phyloP scores from a whole-genome alignment of 2,329 filamentous ascomycete species.

The Aspergillus ochraceoroseus region DNA sequence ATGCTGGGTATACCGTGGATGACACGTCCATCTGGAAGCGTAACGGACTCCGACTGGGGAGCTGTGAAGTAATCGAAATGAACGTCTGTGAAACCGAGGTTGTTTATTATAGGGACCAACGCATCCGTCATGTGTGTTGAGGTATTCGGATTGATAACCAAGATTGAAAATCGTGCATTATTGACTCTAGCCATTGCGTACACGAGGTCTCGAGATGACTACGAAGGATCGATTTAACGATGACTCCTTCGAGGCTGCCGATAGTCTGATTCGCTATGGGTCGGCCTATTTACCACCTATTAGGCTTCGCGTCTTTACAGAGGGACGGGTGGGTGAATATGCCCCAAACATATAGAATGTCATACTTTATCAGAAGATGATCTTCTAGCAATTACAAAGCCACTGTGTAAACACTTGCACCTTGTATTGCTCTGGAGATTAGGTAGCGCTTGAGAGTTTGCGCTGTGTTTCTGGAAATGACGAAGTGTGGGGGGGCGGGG shows the following conservation, averaged over 20 bases:
- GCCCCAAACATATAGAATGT: no score
- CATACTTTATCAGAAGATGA: no score
- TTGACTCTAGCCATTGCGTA: conserved; percentile 17
- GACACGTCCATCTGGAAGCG: conserved; percentile 28
- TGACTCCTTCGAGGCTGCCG: neutral
- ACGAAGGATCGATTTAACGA: neutral
- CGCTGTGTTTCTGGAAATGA: no score
- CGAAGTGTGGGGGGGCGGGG: no score
- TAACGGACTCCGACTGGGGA: conserved; percentile 28
- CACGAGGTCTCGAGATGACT: conserved; percentile 3
- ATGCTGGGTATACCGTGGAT: conserved; percentile 64
- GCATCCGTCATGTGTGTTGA: conserved; percentile 44
- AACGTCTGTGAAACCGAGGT: conserved; percentile 35
- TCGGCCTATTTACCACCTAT: conserved; percentile 3
- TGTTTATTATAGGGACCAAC: conserved; percentile 39
- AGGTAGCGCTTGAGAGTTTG: no score
- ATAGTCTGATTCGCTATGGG: conserved; percentile 1
- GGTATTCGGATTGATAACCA: conserved; percentile 47
- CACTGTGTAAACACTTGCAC: no score
- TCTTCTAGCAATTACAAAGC: no score
- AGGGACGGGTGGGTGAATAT: no score
- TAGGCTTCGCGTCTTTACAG: conserved; percentile 1
- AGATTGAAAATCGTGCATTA: conserved; percentile 27
- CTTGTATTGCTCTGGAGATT: no score
- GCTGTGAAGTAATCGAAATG: conserved; percentile 41